Evolutionary conservation across 345 rosid species (phyloP).

Genomic region (Citrus reticulata): DNA sequence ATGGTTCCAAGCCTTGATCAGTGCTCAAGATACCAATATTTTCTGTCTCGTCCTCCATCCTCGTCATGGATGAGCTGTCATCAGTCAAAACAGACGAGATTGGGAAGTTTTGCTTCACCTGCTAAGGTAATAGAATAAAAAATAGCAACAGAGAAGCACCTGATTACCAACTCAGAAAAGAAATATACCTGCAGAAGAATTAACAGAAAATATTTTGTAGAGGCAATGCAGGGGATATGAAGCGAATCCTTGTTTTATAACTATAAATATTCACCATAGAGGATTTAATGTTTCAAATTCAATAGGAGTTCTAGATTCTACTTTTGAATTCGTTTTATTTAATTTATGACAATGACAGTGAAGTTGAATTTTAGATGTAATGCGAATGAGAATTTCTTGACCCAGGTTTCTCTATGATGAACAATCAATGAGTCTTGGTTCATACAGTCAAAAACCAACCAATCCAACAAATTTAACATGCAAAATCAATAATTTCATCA

Average conservation of each 20-base stretch:
- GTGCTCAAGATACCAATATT: slow-evolving; percentile 38
- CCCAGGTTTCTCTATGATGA: not conserved
- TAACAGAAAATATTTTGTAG: not conserved
- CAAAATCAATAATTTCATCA: too few relatives aligned
- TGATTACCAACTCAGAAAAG: not conserved
- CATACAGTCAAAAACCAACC: not conserved
- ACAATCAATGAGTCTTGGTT: not conserved
- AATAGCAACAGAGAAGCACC: not conserved
- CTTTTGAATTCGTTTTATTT: not conserved
- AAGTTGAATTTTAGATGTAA: too few relatives aligned
- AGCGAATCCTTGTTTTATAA: not conserved
- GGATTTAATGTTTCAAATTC: not conserved
- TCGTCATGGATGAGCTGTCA: slow-evolving; percentile 36
- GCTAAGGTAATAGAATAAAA: not conserved
- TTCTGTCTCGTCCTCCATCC: slow-evolving; percentile 33
- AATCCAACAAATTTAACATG: not conserved
- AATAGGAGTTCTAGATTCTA: not conserved
- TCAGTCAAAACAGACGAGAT: slow-evolving; percentile 43
- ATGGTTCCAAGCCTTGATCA: slow-evolving; percentile 53
- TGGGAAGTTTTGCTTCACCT: slow-evolving; percentile 23
- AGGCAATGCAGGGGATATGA: not conserved
- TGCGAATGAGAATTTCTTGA: too few relatives aligned
- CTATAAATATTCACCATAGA: not conserved
- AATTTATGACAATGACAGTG: not conserved
- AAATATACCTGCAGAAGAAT: not conserved